Evolutionary conservation across 148 eudicot genomes (phyloP), one percentile per base, ranked within the genome.

Genomic region (Chenopodium suecicum): DNA sequence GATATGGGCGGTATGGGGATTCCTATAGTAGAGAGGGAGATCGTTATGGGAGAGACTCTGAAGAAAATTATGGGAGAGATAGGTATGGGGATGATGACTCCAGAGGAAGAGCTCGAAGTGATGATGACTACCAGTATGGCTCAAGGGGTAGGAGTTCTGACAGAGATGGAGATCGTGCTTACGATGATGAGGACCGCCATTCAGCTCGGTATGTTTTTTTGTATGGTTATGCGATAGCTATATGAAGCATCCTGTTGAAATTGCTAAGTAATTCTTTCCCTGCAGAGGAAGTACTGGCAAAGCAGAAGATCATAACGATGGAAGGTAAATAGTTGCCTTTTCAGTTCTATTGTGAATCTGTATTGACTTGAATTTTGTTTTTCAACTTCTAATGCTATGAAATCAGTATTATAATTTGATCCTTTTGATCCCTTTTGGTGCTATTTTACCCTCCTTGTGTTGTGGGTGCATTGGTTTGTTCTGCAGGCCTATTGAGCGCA

Each of bases 81-180:
- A 85, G 85, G 46, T 88, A 89, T 79, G 86, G 91, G 84, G 99
- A 94, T 86, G 99, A 92, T 78, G 92, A 89, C 41, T 84, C 85
- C 78, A 88, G 88, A 41, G 97, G 97, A 80, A 92, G 97, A 87
- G 85, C 92, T 87, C 91, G 50, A 83, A 90, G 89, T 84, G 77
- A 74, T 50, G 97, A 90, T 86, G 95, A 82, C 48, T 80, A 89
- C 72, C 87, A 81, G 56, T 80, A 88, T 89, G 91, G 88, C 70
- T 89, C 92, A 65, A 94, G 95, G 84, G 88, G 95, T 88, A 93
- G 93, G 86, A 97, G 99, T 83, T 89, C 88, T 85, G 97, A 94
- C 74, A 88, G 89, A 84, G 89, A 94, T 25, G 89, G 90, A 79
- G 91, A 88, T 67, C 93, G 88, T 77, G 83, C 86, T 79, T 90